Base-by-base conservation (phyloP, 768 basidiomycete species). In the Leccinum boreale region DNA sequence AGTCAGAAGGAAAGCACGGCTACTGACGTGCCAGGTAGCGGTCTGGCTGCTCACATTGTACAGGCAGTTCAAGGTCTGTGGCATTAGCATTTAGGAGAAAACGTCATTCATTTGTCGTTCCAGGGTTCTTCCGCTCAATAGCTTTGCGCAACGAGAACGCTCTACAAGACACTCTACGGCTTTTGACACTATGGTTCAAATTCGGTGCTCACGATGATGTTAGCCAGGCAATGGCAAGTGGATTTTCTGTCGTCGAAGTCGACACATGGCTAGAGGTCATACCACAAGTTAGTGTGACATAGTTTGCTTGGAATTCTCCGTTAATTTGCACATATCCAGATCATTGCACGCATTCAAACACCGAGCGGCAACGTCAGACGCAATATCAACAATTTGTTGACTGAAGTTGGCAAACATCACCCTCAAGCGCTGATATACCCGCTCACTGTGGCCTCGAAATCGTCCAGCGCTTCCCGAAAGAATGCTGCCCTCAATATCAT, bases 211-310 rank as follows among this genome's bases (percentile, higher is more conserved):
- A 95, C 59, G 85, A 90, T 50, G 89, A 92, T 57, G 94, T 99
- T 63, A 92, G 88, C 65, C 81, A 89, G 63, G 92, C 94, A 0
- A 94, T 99, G 80, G 85, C 81, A 24, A 86, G 76, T 54, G 95
- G 96, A 1, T 93, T 97, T 73, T 84, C 85, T 2, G 85, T 84
- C 39, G 93, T 99, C 36, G 93, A 91, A 68, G 87, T 99, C 52
- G 94, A 99, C 68, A 98, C 95, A 0, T 99, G 97, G 97, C 80
- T 99, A 39, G 94, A 98, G 67, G 97, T 99, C 62, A 94, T 98
- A 55, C 97, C 97, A 49, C 96, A 98, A 83, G 95, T 93, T 71
- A 56, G 75, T 57, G 35, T 24, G 17, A 4, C 23, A 28, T 15
- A 6, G 10, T 24, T 21, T 17, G 17, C 11, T 48, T 52, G 9